A percentile compares a stretch with the other conserved stretches of the same genome.
Conservation (phyloP, 139 green algal genomes). For the Picochlorum costavermella region DNA sequence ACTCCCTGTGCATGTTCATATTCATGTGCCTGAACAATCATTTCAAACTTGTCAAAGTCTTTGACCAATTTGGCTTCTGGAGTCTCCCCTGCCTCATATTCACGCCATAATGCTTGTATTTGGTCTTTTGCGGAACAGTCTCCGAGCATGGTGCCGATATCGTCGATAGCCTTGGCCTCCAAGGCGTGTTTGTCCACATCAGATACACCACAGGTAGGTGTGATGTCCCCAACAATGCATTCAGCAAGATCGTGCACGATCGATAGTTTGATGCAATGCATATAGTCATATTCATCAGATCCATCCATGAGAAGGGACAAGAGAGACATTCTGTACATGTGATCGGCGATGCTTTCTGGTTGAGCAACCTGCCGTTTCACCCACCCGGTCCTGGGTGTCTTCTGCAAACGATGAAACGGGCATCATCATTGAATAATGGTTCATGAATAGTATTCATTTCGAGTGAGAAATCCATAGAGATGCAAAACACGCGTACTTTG, state of each 20-base stretch:
- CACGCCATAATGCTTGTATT: conserved; percentile 70
- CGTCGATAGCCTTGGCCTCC: conserved; percentile 64
- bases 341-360: conserved; percentile 87
- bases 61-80: conserved; percentile 84
- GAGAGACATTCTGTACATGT: conserved; percentile 92
- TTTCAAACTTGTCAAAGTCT: conserved; percentile 90
- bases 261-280: conserved; percentile 75
- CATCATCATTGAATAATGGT: not conserved
- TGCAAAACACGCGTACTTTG: conserved; percentile 41
- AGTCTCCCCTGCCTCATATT: conserved; percentile 77
- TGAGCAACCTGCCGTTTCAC: conserved; percentile 55
- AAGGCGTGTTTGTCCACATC: conserved; percentile 69
- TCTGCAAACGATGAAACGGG: conserved; percentile 32
- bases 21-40: conserved; percentile 76
- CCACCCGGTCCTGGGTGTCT: conserved; percentile 82
- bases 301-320: conserved; percentile 68
- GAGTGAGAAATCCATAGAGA: not conserved
- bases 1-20: conserved; percentile 67
- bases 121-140: conserved; percentile 38
- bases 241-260: conserved; percentile 92
- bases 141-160: conserved; percentile 67
- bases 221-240: conserved; percentile 89
- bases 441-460: no score
- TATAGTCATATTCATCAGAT: conserved; percentile 25
- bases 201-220: conserved; percentile 55